Percentiles rank a stretch among this genome's conserved stretches.
These are phyloP conservation scores for Amaranthus tricolor DNA, from an alignment of 179 eudicot species.

Conservation along the genomic window DNA sequence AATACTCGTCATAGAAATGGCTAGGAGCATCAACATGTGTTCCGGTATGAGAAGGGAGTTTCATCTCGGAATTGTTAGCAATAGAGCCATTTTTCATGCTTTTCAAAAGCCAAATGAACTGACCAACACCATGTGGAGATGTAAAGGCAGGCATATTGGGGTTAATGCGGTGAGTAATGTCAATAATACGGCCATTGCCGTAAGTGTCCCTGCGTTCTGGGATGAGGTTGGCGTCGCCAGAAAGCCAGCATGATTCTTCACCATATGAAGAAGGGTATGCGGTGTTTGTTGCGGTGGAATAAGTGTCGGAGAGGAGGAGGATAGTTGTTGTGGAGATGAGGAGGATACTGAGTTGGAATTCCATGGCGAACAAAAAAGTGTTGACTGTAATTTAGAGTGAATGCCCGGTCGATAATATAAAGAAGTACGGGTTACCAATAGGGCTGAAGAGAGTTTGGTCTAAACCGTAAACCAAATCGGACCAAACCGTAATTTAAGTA, in stretches of 20 bases:
- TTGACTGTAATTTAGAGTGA: too few species aligned
- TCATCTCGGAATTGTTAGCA: slow-evolving; percentile 68
- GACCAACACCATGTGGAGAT: slow-evolving; percentile 52
- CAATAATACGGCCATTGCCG: slow-evolving; percentile 51
- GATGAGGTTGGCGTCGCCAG: slow-evolving; percentile 22
- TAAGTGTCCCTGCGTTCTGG: slow-evolving; percentile 41
- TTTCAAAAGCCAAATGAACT: slow-evolving; percentile 45
- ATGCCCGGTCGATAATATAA: too few species aligned
- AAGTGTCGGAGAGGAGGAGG: too few species aligned
- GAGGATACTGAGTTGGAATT: neutral
- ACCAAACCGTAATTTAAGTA: too few species aligned
- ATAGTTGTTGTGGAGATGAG: neutral
- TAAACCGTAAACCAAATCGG: too few species aligned
- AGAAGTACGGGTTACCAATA: too few species aligned
- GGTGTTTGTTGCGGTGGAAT: too few species aligned
- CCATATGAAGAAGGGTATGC: slow-evolving; percentile 25
- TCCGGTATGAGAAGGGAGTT: slow-evolving; percentile 59
- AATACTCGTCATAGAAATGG: slow-evolving; percentile 52
- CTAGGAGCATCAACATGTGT: slow-evolving; percentile 79
- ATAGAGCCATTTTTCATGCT: slow-evolving; percentile 75
- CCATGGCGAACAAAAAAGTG: slow-evolving; percentile 12
- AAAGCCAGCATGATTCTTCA: slow-evolving; percentile 29
- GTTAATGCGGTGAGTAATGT: slow-evolving; percentile 53
- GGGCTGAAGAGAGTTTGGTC: too few species aligned
- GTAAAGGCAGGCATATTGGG: slow-evolving; percentile 51